These are phyloP conservation scores for Pochonia chlamydosporia DNA, from an alignment of 2,329 filamentous ascomycete species.

Conservation along the genomic window DNA sequence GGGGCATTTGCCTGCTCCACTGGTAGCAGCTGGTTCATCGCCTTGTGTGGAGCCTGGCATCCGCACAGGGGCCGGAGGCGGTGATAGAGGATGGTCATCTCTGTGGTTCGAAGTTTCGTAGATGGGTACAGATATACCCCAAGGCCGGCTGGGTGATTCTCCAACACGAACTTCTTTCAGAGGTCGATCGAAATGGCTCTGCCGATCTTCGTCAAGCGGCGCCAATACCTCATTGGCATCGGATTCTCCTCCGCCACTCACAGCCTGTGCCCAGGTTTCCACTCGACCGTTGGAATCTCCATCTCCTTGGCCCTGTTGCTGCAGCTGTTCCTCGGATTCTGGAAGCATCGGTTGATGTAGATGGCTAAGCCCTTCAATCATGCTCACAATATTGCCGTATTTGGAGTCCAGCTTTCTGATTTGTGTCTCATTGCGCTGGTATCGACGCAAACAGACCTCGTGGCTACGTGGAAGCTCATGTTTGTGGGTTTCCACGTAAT, in stretches of 20 bases:
- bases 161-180: slow-evolving; percentile 88
- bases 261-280: slow-evolving; percentile 77
- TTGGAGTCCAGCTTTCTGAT: slow-evolving; percentile 88
- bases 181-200: slow-evolving; percentile 74
- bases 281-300: slow-evolving; percentile 63
- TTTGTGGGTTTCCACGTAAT: slow-evolving; percentile 92
- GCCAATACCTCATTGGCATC: slow-evolving; percentile 32
- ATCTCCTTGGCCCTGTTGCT: slow-evolving; percentile 38
- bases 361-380: slow-evolving; percentile 85
- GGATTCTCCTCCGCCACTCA: slow-evolving; percentile 49
- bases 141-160: slow-evolving; percentile 87
- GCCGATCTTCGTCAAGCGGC: slow-evolving; percentile 47
- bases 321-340: slow-evolving; percentile 40
- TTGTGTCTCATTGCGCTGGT: slow-evolving; percentile 80
- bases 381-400: slow-evolving; percentile 85
- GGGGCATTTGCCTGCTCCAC: slow-evolving; percentile 47
- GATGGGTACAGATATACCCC: slow-evolving; percentile 80
- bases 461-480: slow-evolving; percentile 92
- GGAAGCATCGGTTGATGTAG: slow-evolving; percentile 87
- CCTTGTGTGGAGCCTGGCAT: slow-evolving; percentile 35
- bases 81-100: slow-evolving; percentile 42
- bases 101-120: slow-evolving; percentile 35
- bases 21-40: slow-evolving; percentile 6
- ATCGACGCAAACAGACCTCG: slow-evolving; percentile 83
- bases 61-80: slow-evolving; percentile 51